A percentile compares a stretch with the other conserved stretches of the same genome.
Conservation (phyloP, 2,329 filamentous ascomycete genomes). For the Teratosphaeria epicoccoides region DNA sequence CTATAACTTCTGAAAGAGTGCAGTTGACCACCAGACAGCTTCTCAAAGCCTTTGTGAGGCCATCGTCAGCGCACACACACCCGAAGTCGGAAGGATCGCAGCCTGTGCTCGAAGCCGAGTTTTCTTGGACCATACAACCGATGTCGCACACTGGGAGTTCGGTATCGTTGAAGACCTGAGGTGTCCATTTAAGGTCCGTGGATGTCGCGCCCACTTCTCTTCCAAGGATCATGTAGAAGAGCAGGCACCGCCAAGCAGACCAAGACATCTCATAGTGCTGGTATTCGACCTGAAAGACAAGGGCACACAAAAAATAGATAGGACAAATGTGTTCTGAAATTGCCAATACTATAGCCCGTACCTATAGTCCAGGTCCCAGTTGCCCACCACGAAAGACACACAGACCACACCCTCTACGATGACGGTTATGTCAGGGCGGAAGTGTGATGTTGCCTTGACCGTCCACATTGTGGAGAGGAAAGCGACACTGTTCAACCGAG, state of each 20-base stretch:
- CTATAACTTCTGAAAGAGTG: background rate
- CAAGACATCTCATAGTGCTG: background rate
- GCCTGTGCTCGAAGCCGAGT: background rate
- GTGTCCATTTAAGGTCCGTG: background rate
- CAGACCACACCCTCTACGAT: background rate
- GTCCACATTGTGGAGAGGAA: background rate
- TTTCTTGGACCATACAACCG: background rate
- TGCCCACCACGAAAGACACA: background rate
- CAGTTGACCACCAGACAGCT: background rate
- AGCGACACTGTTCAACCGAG: background rate
- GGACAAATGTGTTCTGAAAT: background rate
- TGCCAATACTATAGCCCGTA: too few relatives aligned
- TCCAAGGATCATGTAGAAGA: background rate
- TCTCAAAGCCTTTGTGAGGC: background rate
- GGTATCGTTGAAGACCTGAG: background rate
- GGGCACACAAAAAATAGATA: background rate
- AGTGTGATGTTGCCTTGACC: background rate
- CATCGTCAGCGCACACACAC: background rate
- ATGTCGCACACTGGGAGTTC: background rate
- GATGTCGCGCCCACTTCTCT: background rate
- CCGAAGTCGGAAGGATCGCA: background rate
- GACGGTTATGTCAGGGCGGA: background rate
- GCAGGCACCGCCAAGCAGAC: background rate
- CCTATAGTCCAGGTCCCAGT: background rate
- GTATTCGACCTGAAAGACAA: background rate